phyloP scores from a whole-genome alignment of 768 basidiomycete species.

The Strobilomyces dryophilus region DNA sequence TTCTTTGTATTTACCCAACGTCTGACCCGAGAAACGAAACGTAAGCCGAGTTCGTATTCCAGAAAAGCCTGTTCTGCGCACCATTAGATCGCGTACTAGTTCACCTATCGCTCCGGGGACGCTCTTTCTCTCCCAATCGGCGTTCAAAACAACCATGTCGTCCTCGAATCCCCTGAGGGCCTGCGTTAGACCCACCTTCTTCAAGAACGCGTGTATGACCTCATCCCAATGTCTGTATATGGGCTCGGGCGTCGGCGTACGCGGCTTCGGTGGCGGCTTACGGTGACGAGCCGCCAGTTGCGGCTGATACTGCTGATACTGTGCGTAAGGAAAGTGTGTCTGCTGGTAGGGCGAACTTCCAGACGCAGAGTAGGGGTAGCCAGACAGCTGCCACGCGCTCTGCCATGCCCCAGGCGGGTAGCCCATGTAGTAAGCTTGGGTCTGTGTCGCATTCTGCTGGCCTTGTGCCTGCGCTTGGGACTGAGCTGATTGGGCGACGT shows the following conservation, averaged over 20 bases:
- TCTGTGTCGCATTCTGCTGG: constrained; percentile 22
- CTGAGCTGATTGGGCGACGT: constrained; percentile 15
- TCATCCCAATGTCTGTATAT: constrained; percentile 60
- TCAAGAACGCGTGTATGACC: constrained; percentile 50
- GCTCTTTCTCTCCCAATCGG: constrained; percentile 57
- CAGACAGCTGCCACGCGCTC: constrained; percentile 32
- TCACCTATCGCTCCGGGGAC: constrained; percentile 53
- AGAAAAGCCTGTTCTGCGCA: constrained; percentile 27
- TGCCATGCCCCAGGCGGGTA: constrained; percentile 32
- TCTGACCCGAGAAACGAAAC: constrained; percentile 14
- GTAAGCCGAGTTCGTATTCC: not conserved
- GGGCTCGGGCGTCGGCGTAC: constrained; percentile 38
- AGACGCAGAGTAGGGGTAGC: constrained; percentile 29
- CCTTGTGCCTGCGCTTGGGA: constrained; percentile 15
- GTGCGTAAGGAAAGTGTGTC: constrained; percentile 33
- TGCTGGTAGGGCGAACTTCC: constrained; percentile 32
- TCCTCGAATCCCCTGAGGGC: constrained; percentile 58
- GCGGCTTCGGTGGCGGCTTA: constrained; percentile 24
- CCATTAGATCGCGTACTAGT: constrained; percentile 48
- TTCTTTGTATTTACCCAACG: constrained; percentile 29
- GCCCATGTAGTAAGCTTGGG: constrained; percentile 32
- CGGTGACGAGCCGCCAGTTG: constrained; percentile 27
- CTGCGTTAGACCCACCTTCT: constrained; percentile 52
- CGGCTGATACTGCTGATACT: constrained; percentile 32
- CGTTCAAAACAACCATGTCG: constrained; percentile 70